These are phyloP conservation scores for Macadamia tetraphylla DNA, from an alignment of 164 flowering plant genomes.

Conservation along the genomic window DNA sequence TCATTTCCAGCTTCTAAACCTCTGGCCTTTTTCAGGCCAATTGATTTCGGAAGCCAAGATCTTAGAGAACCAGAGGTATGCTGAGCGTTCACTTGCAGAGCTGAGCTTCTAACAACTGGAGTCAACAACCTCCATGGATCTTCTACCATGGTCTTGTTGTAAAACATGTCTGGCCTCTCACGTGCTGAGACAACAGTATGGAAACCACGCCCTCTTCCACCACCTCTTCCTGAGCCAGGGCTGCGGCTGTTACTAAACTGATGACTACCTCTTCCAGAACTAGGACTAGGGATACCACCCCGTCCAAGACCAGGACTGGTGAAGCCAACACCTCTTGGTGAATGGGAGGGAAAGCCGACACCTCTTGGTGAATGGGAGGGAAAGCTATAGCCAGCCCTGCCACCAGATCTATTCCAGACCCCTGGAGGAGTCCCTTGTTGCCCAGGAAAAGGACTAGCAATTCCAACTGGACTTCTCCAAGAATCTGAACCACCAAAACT, in stretches of 20 bases:
- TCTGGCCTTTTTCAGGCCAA: slow-evolving; percentile 33
- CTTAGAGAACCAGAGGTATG: slow-evolving; percentile 9
- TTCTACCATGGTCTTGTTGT: slow-evolving; percentile 61
- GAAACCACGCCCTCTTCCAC: slow-evolving; percentile 38
- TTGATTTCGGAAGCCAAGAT: slow-evolving; percentile 47
- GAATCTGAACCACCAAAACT: not conserved
- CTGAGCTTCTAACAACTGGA: slow-evolving; percentile 41
- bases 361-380: slow-evolving; percentile 22
- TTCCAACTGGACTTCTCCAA: slow-evolving; percentile 17
- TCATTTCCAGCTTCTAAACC: slow-evolving; percentile 22
- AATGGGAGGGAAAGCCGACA: slow-evolving; percentile 15
- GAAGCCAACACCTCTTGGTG: no score
- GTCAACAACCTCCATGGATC: slow-evolving; percentile 70
- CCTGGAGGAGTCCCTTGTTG: slow-evolving; percentile 16
- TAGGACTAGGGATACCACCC: slow-evolving; percentile 17
- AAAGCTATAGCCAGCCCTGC: slow-evolving; percentile 6
- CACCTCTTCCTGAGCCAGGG: slow-evolving; percentile 25
- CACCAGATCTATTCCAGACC: slow-evolving; percentile 17
- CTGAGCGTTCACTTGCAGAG: not conserved
- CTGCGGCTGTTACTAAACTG: slow-evolving; percentile 18
- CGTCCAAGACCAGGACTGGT: slow-evolving; percentile 19
- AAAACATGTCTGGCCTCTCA: slow-evolving; percentile 38
- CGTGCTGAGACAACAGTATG: slow-evolving; percentile 24
- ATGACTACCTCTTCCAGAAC: slow-evolving; percentile 13
- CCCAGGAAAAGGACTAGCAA: slow-evolving; percentile 12